Percentiles rank a stretch among this genome's conserved stretches.
Conservation (phyloP, 768 basidiomycete species). For the Nidularia pulvinata region DNA sequence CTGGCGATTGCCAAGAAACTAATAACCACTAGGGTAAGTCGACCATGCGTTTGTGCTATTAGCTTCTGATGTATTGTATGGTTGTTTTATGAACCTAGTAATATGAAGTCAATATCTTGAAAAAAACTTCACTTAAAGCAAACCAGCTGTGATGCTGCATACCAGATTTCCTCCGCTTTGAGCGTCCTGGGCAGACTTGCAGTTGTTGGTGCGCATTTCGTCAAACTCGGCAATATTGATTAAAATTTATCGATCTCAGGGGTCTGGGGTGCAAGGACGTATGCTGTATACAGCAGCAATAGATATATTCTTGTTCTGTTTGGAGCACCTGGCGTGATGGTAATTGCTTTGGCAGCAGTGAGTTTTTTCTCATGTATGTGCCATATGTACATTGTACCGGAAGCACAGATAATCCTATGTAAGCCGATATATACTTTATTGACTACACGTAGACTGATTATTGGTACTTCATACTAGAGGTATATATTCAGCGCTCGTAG, state of each 20-base stretch:
- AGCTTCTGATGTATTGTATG: too few species aligned
- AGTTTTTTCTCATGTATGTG: not conserved
- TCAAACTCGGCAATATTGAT: not conserved
- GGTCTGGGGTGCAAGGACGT: not conserved
- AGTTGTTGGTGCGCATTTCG: not conserved
- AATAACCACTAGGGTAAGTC: conserved; percentile 5
- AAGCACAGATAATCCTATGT: conserved; percentile 7
- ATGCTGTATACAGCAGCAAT: not conserved
- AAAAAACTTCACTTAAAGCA: not conserved
- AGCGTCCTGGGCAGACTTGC: not conserved
- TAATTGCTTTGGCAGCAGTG: not conserved
- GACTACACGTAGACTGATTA: not conserved
- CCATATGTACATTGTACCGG: conserved; percentile 4
- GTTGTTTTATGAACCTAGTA: too few species aligned
- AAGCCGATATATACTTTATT: not conserved
- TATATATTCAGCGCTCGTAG: not conserved
- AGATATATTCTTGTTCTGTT: not conserved
- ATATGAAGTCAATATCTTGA: not conserved
- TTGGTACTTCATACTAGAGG: not conserved
- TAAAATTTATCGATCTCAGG: not conserved
- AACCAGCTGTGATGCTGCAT: not conserved
- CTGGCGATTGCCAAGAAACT: conserved; percentile 18
- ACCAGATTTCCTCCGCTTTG: not conserved
- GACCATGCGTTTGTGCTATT: too few species aligned
- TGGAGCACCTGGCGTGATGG: not conserved